Conservation (phyloP, 192 early-diverging fungal species). For the Glomus cerebriforme region DNA sequence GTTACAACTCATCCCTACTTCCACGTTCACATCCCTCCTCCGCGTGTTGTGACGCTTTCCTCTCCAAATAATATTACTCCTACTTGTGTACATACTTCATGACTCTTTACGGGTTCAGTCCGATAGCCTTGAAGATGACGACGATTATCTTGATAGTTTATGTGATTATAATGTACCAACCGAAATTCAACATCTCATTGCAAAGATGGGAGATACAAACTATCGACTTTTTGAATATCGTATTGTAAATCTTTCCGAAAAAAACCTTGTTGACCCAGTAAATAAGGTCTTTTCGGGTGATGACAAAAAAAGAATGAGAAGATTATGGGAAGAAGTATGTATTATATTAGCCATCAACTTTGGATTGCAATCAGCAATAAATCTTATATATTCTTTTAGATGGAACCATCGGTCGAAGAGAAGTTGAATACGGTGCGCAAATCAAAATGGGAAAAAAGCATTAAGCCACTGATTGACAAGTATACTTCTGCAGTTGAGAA, state of each 20-base stretch:
- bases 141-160: too few relatives aligned
- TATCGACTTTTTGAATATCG: slow-evolving; percentile 28
- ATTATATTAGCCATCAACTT: slow-evolving; percentile 15
- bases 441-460: slow-evolving; percentile 28
- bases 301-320: slow-evolving; percentile 30
- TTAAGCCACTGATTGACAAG: slow-evolving; percentile 29
- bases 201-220: slow-evolving; percentile 22
- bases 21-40: too few relatives aligned
- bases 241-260: slow-evolving; percentile 34
- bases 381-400: slow-evolving; percentile 27
- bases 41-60: too few relatives aligned
- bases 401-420: slow-evolving; percentile 27
- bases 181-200: slow-evolving; percentile 25
- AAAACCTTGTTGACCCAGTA: slow-evolving; percentile 24
- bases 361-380: slow-evolving; percentile 5
- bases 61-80: too few relatives aligned
- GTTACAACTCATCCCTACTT: too few relatives aligned
- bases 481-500: slow-evolving; percentile 22
- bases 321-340: slow-evolving; percentile 8
- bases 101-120: too few relatives aligned
- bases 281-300: slow-evolving; percentile 31
- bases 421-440: slow-evolving; percentile 21
- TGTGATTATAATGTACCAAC: too few relatives aligned
- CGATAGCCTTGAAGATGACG: too few relatives aligned
- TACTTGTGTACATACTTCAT: too few relatives aligned